A percentile compares a stretch with the other conserved stretches of the same genome.
Evolutionary conservation across 257 asterid genomes (phyloP).

Genomic region (Plantago ovata): DNA sequence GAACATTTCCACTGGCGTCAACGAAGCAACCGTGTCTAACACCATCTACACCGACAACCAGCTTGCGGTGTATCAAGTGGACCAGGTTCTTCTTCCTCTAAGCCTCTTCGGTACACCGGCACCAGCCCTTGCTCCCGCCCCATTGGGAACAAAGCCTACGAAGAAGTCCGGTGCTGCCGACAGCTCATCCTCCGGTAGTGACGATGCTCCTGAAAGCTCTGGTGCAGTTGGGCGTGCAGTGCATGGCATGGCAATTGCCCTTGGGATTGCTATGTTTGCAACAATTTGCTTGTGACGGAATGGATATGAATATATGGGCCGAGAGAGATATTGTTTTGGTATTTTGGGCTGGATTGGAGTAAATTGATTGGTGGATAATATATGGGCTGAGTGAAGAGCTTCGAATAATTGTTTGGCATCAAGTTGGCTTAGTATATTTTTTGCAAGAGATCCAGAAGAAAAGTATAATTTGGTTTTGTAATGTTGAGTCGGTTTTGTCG

Average conservation of each 20-base stretch:
- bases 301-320: background rate
- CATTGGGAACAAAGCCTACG: slow-evolving; percentile 28
- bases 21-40: slow-evolving; percentile 58
- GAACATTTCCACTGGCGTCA: slow-evolving; percentile 72
- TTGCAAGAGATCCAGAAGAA: too few species aligned
- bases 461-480: too few species aligned
- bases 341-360: background rate
- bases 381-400: too few species aligned
- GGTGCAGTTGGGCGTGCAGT: slow-evolving; percentile 26
- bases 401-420: too few species aligned
- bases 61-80: slow-evolving; percentile 79
- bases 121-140: slow-evolving; percentile 54
- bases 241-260: slow-evolving; percentile 35
- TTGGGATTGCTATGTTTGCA: slow-evolving; percentile 29
- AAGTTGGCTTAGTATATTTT: too few species aligned
- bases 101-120: slow-evolving; percentile 62
- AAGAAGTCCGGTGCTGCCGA: slow-evolving; percentile 39
- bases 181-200: slow-evolving; percentile 41
- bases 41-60: slow-evolving; percentile 61
- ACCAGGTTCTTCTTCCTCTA: slow-evolving; percentile 74
- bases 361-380: too few species aligned
- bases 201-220: slow-evolving; percentile 45
- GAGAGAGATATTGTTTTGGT: slow-evolving; percentile 1
- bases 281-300: slow-evolving; percentile 26
- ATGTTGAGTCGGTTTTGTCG: too few species aligned